Base-by-base conservation (phyloP, 352 stramenopile genomes). In the Aphanomyces astaci region DNA sequence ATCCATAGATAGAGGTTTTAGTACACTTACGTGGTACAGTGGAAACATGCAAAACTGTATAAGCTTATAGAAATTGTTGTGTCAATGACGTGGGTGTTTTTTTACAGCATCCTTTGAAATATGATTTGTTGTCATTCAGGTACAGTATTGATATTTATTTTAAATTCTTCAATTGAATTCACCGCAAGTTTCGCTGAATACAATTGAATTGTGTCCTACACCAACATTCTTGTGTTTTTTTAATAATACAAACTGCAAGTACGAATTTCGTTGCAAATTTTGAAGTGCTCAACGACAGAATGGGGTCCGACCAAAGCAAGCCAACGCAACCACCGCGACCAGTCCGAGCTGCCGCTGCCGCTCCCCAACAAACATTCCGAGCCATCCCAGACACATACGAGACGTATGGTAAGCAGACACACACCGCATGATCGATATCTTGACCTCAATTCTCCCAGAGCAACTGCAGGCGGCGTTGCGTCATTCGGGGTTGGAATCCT, bases 381-480 rank as follows among this genome's bases (percentile, higher is more conserved):
- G 36, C 36, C 10, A 64, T 64, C 43, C 56, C 56, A 27, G 56
- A 64, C 5, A 64, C 39, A 11, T 49, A 53, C 24, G 56, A 49
- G n/a, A 53, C n/a, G 17, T 64, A 64, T 48, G 43, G 56, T 64
- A 64, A 5, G 19, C n/a, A 32, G 5, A 11, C n/a, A 22, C 7
- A 15, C 15, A 15, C 15, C 24, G 24, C 43, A 15, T 51, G 11
- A 24, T 33, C 11, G 28, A 56, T 56, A 15, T 56, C 7, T 27
- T 22, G 5, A 59, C 7, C 24, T 24, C 39, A 48, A 25, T 13
- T 49, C 2, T 30, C 22, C 51, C 64, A 90, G 81, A 79, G 30
- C 74, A 90, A 70, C 73, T 92, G 27, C 76, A 88, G 39, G 72
- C 78, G n/a, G 81, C 75, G 25, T 71, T 92, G 5, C 43, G 22